A percentile compares a stretch with the other conserved stretches of the same genome.
These are phyloP conservation scores for Leishmania turanica DNA, from an alignment of 208 protist species.

Conservation along the genomic window DNA sequence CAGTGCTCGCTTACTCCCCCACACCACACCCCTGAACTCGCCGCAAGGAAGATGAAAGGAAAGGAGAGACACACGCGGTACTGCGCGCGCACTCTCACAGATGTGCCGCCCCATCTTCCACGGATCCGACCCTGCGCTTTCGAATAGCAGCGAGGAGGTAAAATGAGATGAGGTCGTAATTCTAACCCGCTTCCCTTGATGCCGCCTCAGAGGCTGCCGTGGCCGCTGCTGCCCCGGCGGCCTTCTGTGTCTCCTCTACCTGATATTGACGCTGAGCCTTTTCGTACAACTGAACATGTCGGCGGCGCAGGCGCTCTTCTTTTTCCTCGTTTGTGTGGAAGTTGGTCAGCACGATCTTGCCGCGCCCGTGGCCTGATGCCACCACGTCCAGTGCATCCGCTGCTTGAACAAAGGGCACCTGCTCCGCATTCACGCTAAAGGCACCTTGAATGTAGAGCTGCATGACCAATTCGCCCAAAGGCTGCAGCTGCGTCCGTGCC, in stretches of 20 bases:
- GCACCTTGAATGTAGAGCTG: conserved; percentile 54
- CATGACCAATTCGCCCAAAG: conserved; percentile 39
- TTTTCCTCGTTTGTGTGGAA: conserved; percentile 51
- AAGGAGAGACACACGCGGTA: background rate
- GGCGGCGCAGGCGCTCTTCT: conserved; percentile 29
- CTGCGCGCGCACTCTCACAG: background rate
- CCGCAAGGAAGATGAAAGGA: background rate
- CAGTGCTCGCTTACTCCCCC: background rate
- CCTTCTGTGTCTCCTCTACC: conserved; percentile 11
- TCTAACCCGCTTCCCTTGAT: background rate
- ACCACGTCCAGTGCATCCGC: conserved; percentile 48
- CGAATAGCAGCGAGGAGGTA: no score
- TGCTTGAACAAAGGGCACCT: conserved; percentile 51
- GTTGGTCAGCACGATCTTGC: conserved; percentile 68
- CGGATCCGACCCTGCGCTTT: background rate
- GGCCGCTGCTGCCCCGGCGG: background rate
- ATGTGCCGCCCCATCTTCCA: background rate
- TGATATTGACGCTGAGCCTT: conserved; percentile 29
- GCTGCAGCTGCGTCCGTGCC: conserved; percentile 45
- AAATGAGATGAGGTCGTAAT: background rate
- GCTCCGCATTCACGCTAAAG: conserved; percentile 55
- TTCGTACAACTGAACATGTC: conserved; percentile 25
- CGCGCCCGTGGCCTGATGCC: conserved; percentile 47
- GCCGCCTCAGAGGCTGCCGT: background rate
- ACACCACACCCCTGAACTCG: background rate